phyloP scores from a whole-genome alignment of 352 stramenopile genomes.

The Globisporangium cystogenes region DNA sequence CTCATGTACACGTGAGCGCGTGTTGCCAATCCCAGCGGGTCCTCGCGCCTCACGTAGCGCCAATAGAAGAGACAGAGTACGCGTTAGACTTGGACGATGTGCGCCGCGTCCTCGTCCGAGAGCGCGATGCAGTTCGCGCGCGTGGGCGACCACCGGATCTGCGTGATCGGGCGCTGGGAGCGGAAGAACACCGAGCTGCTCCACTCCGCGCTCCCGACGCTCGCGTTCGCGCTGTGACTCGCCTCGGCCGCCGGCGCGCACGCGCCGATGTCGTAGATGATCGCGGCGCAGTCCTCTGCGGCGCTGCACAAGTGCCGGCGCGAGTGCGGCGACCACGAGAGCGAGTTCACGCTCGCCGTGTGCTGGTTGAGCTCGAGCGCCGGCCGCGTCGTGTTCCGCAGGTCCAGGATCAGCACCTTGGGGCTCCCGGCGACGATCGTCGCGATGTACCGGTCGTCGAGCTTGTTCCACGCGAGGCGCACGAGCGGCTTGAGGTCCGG shows the following conservation, averaged over 20 bases:
- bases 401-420: constrained; percentile 95
- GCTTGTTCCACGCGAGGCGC: constrained; percentile 96
- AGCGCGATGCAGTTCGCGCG: constrained; percentile 96
- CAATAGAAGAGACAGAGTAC: background rate
- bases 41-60: background rate
- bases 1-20: constrained; percentile 63
- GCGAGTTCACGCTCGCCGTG: constrained; percentile 91
- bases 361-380: constrained; percentile 93
- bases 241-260: constrained; percentile 14
- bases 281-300: constrained; percentile 92
- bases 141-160: constrained; percentile 89
- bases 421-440: constrained; percentile 91
- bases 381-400: constrained; percentile 88
- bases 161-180: constrained; percentile 69
- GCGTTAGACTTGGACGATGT: constrained; percentile 88
- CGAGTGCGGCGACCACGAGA: constrained; percentile 95
- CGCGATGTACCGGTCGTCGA: constrained; percentile 96
- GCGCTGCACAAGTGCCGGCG: constrained; percentile 94
- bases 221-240: constrained; percentile 16
- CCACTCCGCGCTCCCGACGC: constrained; percentile 19
- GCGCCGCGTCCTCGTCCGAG: constrained; percentile 92
- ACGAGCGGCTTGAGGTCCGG: constrained; percentile 87
- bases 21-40: background rate
- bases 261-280: constrained; percentile 93
- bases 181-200: constrained; percentile 51